A percentile compares a stretch with the other conserved stretches of the same genome.
phyloP scores from a whole-genome alignment of 1,284 basidiomycete genomes.

The Termitomyces sp. region DNA sequence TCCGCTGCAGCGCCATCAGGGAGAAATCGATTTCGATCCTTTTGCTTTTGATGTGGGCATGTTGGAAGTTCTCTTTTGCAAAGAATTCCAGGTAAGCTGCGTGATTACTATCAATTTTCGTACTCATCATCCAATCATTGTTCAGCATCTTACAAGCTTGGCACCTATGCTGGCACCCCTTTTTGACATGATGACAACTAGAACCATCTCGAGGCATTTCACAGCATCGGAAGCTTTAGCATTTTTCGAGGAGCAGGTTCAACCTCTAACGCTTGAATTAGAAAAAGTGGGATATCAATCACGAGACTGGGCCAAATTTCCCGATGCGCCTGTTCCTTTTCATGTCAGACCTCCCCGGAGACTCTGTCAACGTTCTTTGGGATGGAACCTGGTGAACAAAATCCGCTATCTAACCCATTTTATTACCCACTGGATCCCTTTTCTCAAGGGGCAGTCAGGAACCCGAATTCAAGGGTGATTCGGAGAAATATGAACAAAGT shows the following conservation, averaged over 20 bases:
- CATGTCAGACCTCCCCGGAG: neutral
- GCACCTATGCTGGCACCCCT: constrained; percentile 14
- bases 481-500: neutral
- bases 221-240: neutral
- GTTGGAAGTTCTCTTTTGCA: constrained; percentile 17
- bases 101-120: neutral
- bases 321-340: neutral
- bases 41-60: constrained; percentile 17
- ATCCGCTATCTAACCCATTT: neutral
- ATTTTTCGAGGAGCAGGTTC: neutral
- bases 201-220: constrained; percentile 22
- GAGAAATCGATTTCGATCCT: constrained; percentile 25
- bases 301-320: neutral
- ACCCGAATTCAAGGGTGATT: neutral
- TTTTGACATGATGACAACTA: constrained; percentile 20
- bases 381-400: neutral
- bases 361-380: neutral
- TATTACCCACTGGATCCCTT: neutral
- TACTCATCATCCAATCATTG: neutral
- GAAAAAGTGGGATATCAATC: neutral
- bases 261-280: neutral
- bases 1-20: constrained; percentile 10
- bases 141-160: constrained; percentile 13
- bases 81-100: constrained; percentile 11
- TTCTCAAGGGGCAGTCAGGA: neutral